Evolutionary conservation across 805 yeast genomes (phyloP).

Genomic region (Jamesozyma gamospora): DNA sequence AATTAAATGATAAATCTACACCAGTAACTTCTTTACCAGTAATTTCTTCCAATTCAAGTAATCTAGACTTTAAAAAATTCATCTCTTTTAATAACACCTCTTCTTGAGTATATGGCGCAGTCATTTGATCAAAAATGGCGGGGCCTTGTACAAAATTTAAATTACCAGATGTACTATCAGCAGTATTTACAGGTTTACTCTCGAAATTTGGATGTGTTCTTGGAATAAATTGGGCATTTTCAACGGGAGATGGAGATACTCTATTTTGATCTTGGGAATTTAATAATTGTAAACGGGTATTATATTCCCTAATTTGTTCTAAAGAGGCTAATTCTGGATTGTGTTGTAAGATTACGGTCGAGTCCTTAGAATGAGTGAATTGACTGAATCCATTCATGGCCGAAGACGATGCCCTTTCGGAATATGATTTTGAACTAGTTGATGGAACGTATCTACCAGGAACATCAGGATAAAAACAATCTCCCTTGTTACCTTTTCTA

Average conservation of each 20-base stretch:
- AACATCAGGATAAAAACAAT: conserved; percentile 25
- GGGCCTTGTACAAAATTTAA: conserved; percentile 27
- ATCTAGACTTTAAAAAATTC: conserved; percentile 19
- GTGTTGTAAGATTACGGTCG: conserved; percentile 4
- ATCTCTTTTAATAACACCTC: conserved; percentile 22
- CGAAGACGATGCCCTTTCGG: neutral
- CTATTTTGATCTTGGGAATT: conserved; percentile 13
- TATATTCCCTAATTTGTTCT: conserved; percentile 25
- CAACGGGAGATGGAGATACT: conserved; percentile 13
- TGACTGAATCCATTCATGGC: neutral
- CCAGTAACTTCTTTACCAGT: conserved; percentile 18
- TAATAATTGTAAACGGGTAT: conserved; percentile 21
- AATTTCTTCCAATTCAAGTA: conserved; percentile 23
- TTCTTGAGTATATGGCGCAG: conserved; percentile 17
- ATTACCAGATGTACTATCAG: conserved; percentile 11
- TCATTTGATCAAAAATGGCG: conserved; percentile 21
- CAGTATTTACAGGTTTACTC: conserved; percentile 16
- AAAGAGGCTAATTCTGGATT: conserved; percentile 21
- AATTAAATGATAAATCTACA: conserved; percentile 10
- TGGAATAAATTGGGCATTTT: conserved; percentile 19
- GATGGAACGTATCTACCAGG: conserved; percentile 21
- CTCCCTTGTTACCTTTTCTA: conserved; percentile 17
- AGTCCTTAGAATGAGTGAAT: conserved; percentile 4
- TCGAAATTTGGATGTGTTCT: conserved; percentile 17
- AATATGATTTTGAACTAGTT: conserved; percentile 4